Evolutionary conservation across 495 filamentous ascomycete species (phyloP).

Genomic region (Pyrenula aspistea): DNA sequence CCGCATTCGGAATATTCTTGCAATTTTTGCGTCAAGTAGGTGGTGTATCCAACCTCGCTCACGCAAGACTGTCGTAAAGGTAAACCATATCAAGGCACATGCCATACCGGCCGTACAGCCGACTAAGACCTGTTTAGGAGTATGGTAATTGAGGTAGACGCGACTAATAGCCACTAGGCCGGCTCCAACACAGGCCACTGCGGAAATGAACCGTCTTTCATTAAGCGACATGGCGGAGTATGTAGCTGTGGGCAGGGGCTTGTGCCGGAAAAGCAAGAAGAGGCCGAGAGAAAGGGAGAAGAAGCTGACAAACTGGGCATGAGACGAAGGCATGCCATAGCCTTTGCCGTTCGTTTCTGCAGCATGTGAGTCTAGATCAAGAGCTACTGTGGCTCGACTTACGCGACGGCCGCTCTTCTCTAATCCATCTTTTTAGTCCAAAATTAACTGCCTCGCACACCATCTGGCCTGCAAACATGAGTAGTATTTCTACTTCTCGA

Average conservation of each 20-base stretch:
- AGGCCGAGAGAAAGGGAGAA: slow-evolving; percentile 74
- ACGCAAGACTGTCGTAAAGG: slow-evolving; percentile 50
- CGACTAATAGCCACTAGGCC: slow-evolving; percentile 64
- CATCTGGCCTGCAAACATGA: slow-evolving; percentile 89
- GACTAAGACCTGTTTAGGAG: slow-evolving; percentile 70
- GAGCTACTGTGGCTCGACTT: slow-evolving; percentile 11
- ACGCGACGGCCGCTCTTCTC: slow-evolving; percentile 77
- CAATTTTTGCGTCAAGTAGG: slow-evolving; percentile 54
- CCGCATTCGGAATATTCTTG: slow-evolving; percentile 53
- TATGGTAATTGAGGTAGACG: slow-evolving; percentile 92
- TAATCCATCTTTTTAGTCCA: slow-evolving; percentile 75
- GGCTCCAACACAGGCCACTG: slow-evolving; percentile 45
- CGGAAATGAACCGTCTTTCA: slow-evolving; percentile 44
- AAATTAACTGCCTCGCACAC: slow-evolving; percentile 92
- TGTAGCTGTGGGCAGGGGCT: slow-evolving; percentile 32
- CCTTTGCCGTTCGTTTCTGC: slow-evolving; percentile 79
- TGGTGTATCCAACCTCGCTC: slow-evolving; percentile 54
- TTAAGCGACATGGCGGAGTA: slow-evolving; percentile 40
- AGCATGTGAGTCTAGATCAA: neutral
- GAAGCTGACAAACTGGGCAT: slow-evolving; percentile 88
- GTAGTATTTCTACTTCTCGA: slow-evolving; percentile 76
- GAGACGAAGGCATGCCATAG: slow-evolving; percentile 98
- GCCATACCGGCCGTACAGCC: slow-evolving; percentile 59
- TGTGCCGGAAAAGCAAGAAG: slow-evolving; percentile 71
- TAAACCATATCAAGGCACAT: slow-evolving; percentile 72